A percentile compares a stretch with the other conserved stretches of the same genome.
Conservation (phyloP, 2,329 filamentous ascomycete genomes). For the Colletotrichum navitas region DNA sequence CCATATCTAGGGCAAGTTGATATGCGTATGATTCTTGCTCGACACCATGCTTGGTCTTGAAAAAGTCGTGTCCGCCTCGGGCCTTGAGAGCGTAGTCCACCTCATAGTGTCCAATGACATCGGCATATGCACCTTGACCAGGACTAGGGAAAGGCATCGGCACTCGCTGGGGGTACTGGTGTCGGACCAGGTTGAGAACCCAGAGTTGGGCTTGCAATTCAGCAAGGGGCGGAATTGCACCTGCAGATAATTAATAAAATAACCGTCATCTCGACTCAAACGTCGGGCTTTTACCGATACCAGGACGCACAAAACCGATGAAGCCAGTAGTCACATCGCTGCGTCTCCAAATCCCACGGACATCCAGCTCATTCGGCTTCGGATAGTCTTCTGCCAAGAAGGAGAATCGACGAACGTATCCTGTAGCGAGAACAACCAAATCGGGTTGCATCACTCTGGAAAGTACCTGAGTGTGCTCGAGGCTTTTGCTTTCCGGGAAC, state of each 20-base stretch:
- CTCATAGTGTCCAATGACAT: constrained; percentile 52
- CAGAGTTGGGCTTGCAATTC: constrained; percentile 64
- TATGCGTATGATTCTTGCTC: constrained; percentile 65
- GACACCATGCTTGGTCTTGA: constrained; percentile 55
- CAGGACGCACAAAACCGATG: constrained; percentile 62
- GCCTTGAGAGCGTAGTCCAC: constrained; percentile 57
- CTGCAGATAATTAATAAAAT: constrained; percentile 42
- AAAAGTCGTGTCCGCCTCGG: constrained; percentile 51
- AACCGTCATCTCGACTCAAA: too few species aligned
- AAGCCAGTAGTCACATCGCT: constrained; percentile 57
- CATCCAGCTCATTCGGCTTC: constrained; percentile 60
- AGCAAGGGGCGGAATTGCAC: constrained; percentile 62
- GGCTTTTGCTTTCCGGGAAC: constrained; percentile 50
- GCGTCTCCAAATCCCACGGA: constrained; percentile 65
- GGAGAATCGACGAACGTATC: constrained; percentile 57
- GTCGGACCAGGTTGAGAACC: constrained; percentile 56
- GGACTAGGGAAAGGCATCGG: constrained; percentile 11
- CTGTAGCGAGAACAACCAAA: constrained; percentile 61
- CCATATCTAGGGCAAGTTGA: constrained; percentile 62
- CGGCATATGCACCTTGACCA: constrained; percentile 26
- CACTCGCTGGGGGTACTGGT: constrained; percentile 45
- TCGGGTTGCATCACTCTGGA: constrained; percentile 54
- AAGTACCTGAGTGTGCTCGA: constrained; percentile 48
- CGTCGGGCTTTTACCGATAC: constrained; percentile 50
- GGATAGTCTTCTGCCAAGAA: constrained; percentile 58